Conservation (phyloP, 371 early-diverging fungal species). For the Parasitella parasitica region DNA sequence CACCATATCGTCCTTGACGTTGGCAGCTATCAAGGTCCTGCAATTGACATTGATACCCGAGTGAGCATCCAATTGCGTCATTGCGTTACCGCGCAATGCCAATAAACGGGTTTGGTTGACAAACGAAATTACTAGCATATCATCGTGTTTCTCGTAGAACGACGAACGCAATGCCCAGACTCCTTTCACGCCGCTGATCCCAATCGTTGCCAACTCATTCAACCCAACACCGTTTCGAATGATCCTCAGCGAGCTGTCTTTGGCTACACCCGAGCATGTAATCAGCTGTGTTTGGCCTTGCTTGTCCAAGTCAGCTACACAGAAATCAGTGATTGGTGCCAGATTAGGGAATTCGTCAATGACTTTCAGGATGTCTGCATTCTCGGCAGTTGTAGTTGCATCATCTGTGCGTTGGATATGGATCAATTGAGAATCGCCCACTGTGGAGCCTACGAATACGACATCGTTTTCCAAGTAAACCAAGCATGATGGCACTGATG, state of each 20-base stretch:
- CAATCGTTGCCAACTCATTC: slow-evolving; percentile 64
- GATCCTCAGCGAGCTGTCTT: slow-evolving; percentile 78
- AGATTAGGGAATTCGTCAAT: slow-evolving; percentile 73
- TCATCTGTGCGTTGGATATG: slow-evolving; percentile 43
- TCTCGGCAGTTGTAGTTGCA: slow-evolving; percentile 8
- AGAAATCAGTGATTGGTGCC: slow-evolving; percentile 87
- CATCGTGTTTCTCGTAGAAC: slow-evolving; percentile 41
- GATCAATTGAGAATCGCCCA: slow-evolving; percentile 83
- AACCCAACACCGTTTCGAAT: slow-evolving; percentile 92
- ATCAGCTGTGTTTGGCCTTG: slow-evolving; percentile 79
- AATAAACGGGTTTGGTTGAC: slow-evolving; percentile 42
- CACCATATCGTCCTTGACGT: slow-evolving; percentile 28
- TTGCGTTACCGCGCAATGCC: slow-evolving; percentile 30
- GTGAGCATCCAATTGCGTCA: slow-evolving; percentile 29
- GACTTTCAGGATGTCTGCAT: slow-evolving; percentile 31
- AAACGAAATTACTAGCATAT: slow-evolving; percentile 63
- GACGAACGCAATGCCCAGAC: slow-evolving; percentile 70
- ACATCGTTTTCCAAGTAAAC: slow-evolving; percentile 75
- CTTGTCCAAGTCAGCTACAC: slow-evolving; percentile 78
- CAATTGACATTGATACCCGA: slow-evolving; percentile 38
- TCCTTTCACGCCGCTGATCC: slow-evolving; percentile 69
- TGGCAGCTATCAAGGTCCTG: slow-evolving; percentile 39
- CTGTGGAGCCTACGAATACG: slow-evolving; percentile 83
- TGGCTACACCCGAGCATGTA: slow-evolving; percentile 81
- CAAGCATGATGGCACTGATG: slow-evolving; percentile 70